These are phyloP conservation scores for Aspergillus sp. DNA, from an alignment of 2,329 filamentous ascomycete species.

Conservation along the genomic window DNA sequence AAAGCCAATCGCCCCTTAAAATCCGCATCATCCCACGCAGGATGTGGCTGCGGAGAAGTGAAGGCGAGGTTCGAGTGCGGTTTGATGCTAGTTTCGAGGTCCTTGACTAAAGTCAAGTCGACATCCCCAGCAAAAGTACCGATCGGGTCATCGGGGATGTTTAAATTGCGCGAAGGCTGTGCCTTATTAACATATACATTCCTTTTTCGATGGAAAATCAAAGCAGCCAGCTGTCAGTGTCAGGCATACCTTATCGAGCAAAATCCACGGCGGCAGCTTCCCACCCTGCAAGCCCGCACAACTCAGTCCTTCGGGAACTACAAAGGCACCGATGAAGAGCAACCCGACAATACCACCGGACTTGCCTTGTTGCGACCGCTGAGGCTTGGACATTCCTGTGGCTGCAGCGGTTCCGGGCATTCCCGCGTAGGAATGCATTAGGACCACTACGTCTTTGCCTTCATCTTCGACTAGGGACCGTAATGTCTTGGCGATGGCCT, in stretches of 20 bases:
- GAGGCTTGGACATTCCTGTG: slow-evolving; percentile 21
- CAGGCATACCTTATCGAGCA: slow-evolving; percentile 21
- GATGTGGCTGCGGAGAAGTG: slow-evolving; percentile 20
- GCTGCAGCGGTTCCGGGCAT: slow-evolving; percentile 30
- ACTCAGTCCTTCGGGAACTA: slow-evolving; percentile 35
- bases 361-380: slow-evolving; percentile 26
- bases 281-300: slow-evolving; percentile 24
- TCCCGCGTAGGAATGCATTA: slow-evolving; percentile 36
- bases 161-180: slow-evolving; percentile 15
- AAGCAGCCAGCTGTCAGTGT: no score
- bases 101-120: background rate
- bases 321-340: slow-evolving; percentile 35
- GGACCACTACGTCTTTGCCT: slow-evolving; percentile 25
- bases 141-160: slow-evolving; percentile 12
- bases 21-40: slow-evolving; percentile 25
- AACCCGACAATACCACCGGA: slow-evolving; percentile 32
- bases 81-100: slow-evolving; percentile 13
- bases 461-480: slow-evolving; percentile 21
- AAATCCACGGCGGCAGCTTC: slow-evolving; percentile 22
- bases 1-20: slow-evolving; percentile 21
- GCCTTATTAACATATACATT: slow-evolving; percentile 15
- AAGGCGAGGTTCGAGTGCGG: slow-evolving; percentile 25
- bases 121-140: slow-evolving; percentile 17
- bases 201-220: no score
- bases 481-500: slow-evolving; percentile 24